Base-by-base conservation (phyloP, 768 basidiomycete species). In the Lanmaoa rubissima region DNA sequence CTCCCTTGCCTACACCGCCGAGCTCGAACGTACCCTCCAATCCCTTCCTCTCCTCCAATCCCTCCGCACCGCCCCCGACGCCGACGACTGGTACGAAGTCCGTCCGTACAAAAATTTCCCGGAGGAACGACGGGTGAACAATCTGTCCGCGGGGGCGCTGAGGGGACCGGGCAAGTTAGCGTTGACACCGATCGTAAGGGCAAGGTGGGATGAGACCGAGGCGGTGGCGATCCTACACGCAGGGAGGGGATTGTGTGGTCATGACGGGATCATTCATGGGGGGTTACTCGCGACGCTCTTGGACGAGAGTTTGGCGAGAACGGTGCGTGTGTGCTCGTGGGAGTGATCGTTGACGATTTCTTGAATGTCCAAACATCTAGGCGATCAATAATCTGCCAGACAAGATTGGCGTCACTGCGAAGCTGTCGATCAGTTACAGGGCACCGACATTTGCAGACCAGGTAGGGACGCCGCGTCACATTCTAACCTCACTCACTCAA, bases 201-300 rank as follows among this genome's bases (percentile, higher is more conserved):
- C 83, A 17, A 82, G 78, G 64, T 78, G 75, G 53, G 93, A 97
- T 73, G 91, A 94, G 68, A 78, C 77, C 12, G 91, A 93, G 73
- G 82, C 82, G 11, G 66, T 85, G 28, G 77, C 84, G 6, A 75
- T 97, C 57, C 53, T 94, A 2, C 96, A 98, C 64, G 76, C 97
- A 2, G 96, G 96, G 2, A 75, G 90, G 41, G 90, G 87, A 2
- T 59, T 98, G 50, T 98, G 96, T 66, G 95, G 92, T 4, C 89
- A 96, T 60, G 94, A 96, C 72, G 96, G 96, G 0, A 94, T 99
- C 58, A 76, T 98, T 3, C 96, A 99, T 64, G 96, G 96, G 0
- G 96, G 96, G 1, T 65, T 98, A 56, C 76, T 98, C 19, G 93
- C 94, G 39, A 97, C 94, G 2, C 71, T 98, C 17, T 69, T 97